Conservation (phyloP, 1,284 basidiomycete species). For the Laetiporus sulphureus region DNA sequence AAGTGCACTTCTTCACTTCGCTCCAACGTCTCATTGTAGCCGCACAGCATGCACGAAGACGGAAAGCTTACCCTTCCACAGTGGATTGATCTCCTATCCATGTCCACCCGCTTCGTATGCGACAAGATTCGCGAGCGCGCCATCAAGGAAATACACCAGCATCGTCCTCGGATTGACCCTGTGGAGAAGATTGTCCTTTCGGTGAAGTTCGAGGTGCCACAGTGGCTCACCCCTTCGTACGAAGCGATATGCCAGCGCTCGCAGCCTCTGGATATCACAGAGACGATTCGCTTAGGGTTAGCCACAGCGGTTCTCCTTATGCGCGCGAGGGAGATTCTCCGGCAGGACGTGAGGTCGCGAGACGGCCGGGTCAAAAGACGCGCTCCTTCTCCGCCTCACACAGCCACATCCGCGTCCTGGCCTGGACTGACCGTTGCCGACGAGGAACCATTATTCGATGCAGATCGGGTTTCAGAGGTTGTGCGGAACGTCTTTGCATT, state of each 20-base stretch:
- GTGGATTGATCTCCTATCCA: conserved; percentile 19
- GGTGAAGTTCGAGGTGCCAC: conserved; percentile 11
- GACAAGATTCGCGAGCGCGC: conserved; percentile 18
- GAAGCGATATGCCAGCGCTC: conserved; percentile 11
- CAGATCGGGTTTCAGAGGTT: conserved; percentile 2
- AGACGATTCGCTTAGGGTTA: conserved; percentile 13
- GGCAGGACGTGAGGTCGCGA: conserved; percentile 2
- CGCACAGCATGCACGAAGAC: conserved; percentile 18
- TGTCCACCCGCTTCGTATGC: conserved; percentile 18
- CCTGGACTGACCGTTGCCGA: conserved; percentile 1
- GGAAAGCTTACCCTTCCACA: conserved; percentile 5
- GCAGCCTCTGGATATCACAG: conserved; percentile 11
- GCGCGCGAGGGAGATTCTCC: conserved; percentile 15
- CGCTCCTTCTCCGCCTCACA: background rate
- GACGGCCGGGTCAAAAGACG: background rate
- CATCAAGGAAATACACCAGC: conserved; percentile 15
- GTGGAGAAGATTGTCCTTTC: conserved; percentile 17
- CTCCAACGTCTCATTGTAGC: background rate
- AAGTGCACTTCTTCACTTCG: background rate
- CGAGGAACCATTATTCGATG: background rate
- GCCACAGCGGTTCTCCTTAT: conserved; percentile 13
- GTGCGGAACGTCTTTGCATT: conserved; percentile 3
- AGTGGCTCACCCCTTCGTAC: conserved; percentile 20
- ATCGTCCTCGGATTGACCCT: conserved; percentile 11
- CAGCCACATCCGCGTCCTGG: background rate